Evolutionary conservation across 306 rosid species (phyloP), one percentile per base, ranked within the genome.

Genomic region (Cucurbita pepo): DNA sequence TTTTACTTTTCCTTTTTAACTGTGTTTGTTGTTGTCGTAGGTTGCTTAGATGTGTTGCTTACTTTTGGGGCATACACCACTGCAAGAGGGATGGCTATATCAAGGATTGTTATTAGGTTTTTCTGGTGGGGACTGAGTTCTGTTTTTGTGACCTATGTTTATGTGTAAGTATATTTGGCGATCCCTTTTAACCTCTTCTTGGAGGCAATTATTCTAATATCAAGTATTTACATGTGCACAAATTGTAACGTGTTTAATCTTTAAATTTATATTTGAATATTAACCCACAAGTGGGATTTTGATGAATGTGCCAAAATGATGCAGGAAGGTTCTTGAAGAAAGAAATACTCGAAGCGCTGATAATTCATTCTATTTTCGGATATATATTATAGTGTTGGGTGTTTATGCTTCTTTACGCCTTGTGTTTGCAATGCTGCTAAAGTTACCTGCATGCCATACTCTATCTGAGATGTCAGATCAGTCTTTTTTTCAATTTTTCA

Each of bases 21-120:
- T 4, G 43, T 65, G 9, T 78, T 44, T 83, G 76, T 61, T 80
- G 56, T 72, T 56, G 13, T 54, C 37, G 71, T 81, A 94, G 98
- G 85, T 77, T 82, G 73, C 82, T 82, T 94, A 69, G 98, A 94
- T 76, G 95, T 94, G 74, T 73, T 90, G 79, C 97, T 94, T 80
- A 94, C 89, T 81, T 94, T 85, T 85, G 98, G 98, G 78, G 97
- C 98, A 19, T 90, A 94, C 87, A 79, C 80, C 30, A 82, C 92
- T 55, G 97, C 98, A 77, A 86, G 98, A 85, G 98, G 92, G 79
- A 90, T 94, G 98, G 98, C 98, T 75, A 85, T 94, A 80, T 94
- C 98, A 75, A 90, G 97, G 83, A 74, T 90, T 71, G 92, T 91
- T 59, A 94, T 94, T 82, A 86, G 89, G 82, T 94, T 94, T 71